phyloP scores from a whole-genome alignment of 257 asterid genomes.

The Hygrophila difformis region DNA sequence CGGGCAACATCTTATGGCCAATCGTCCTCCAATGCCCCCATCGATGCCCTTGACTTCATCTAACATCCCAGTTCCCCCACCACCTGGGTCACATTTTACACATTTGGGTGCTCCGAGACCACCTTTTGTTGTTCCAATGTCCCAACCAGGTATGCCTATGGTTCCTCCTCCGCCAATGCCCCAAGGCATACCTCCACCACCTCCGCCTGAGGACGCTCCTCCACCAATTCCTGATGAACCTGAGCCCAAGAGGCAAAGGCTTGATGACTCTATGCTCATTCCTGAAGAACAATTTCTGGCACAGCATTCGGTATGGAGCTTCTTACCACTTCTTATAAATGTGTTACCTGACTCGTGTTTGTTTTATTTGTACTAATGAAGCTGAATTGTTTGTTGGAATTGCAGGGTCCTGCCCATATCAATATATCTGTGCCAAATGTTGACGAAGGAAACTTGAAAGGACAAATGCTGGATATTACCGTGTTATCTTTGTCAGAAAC shows the following conservation, averaged over 20 bases:
- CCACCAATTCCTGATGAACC: constrained; percentile 96
- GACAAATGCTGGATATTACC: constrained; percentile 70
- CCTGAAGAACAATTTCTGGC: constrained; percentile 89
- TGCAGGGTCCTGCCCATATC: constrained; percentile 78
- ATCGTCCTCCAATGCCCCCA: constrained; percentile 63
- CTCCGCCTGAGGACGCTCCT: constrained; percentile 96
- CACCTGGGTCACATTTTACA: constrained; percentile 82
- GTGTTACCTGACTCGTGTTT: background rate
- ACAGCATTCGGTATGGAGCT: constrained; percentile 45
- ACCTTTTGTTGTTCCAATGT: constrained; percentile 46
- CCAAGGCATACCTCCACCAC: constrained; percentile 79
- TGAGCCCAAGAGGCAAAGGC: constrained; percentile 87
- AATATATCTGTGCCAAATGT: constrained; percentile 67
- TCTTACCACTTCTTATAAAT: background rate
- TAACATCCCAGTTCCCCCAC: constrained; percentile 50
- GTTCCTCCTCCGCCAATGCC: constrained; percentile 79
- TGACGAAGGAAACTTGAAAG: constrained; percentile 88
- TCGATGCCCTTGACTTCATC: constrained; percentile 34
- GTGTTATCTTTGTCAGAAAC: constrained; percentile 78
- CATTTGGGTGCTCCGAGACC: constrained; percentile 58
- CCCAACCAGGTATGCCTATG: constrained; percentile 71
- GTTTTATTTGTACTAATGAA: background rate
- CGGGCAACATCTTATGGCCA: constrained; percentile 57
- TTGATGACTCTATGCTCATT: constrained; percentile 69
- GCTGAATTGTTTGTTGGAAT: constrained; percentile 27